Conservation (phyloP, 2,329 filamentous ascomycete species). For the Monosporascus sp. region DNA sequence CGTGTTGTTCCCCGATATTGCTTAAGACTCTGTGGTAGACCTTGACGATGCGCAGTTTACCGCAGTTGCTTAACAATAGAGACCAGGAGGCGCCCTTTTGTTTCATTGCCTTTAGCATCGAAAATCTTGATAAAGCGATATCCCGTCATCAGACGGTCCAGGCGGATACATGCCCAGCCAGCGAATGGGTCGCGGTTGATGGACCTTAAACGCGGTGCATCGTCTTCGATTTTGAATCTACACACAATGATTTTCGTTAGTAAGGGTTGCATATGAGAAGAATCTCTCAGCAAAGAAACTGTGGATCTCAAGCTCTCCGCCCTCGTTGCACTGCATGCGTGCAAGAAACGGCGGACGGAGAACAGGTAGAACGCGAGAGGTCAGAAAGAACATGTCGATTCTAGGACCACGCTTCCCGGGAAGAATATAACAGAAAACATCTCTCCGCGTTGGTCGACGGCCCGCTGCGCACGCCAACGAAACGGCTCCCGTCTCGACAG, state of each 20-base stretch:
- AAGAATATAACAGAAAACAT: constrained; percentile 5
- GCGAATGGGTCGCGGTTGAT: constrained; percentile 35
- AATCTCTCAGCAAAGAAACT: no score
- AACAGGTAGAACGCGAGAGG: constrained; percentile 7
- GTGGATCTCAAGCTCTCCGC: background rate
- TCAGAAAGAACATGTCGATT: constrained; percentile 1
- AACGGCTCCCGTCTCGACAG: constrained; percentile 13
- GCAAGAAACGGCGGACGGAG: constrained; percentile 1
- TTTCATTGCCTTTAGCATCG: constrained; percentile 39
- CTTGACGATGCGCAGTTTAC: background rate
- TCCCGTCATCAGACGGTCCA: constrained; percentile 51
- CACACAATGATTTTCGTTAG: constrained; percentile 18
- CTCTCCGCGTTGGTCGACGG: constrained; percentile 18
- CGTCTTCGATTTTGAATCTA: constrained; percentile 53
- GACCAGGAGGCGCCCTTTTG: constrained; percentile 45
- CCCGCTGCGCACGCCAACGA: constrained; percentile 20
- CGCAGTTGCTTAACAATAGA: constrained; percentile 40
- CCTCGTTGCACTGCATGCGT: constrained; percentile 8
- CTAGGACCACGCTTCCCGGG: constrained; percentile 5
- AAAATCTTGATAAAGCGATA: constrained; percentile 50
- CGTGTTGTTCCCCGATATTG: background rate
- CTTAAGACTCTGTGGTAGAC: background rate
- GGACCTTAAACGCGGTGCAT: constrained; percentile 25
- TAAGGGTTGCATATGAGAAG: background rate
- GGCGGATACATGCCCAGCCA: constrained; percentile 55